A percentile compares a stretch with the other conserved stretches of the same genome.
Conservation (phyloP, 2,329 filamentous ascomycete species). For the Penicillium sp. region DNA sequence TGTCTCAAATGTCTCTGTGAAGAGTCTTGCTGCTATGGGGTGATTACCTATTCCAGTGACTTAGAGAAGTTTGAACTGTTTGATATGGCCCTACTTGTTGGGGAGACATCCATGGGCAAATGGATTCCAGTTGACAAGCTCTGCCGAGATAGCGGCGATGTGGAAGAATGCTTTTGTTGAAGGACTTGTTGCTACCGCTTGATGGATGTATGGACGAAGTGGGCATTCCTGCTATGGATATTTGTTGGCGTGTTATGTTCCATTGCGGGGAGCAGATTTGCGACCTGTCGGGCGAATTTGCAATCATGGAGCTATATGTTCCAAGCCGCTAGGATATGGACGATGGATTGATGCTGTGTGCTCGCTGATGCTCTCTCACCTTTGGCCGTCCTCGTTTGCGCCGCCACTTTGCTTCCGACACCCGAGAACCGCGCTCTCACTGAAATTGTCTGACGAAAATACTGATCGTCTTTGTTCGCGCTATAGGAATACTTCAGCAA, state of each 20-base stretch:
- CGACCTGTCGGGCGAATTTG: background rate
- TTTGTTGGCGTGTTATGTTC: constrained; percentile 8
- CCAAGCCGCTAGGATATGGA: background rate
- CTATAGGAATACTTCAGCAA: constrained; percentile 91
- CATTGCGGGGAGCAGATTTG: background rate
- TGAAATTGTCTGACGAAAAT: constrained; percentile 27
- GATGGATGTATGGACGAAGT: constrained; percentile 5
- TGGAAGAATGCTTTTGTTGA: constrained; percentile 6
- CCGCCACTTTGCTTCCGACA: constrained; percentile 21
- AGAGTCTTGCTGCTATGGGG: constrained; percentile 11
- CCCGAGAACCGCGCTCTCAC: constrained; percentile 18
- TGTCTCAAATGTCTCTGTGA: constrained; percentile 1
- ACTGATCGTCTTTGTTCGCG: constrained; percentile 42
- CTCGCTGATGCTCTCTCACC: constrained; percentile 48
- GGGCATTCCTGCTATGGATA: background rate
- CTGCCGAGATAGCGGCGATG: constrained; percentile 3
- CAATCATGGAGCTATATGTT: background rate
- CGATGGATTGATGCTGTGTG: constrained; percentile 45
- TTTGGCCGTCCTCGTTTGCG: constrained; percentile 21
- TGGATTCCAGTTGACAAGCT: background rate
- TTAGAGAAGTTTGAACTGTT: background rate
- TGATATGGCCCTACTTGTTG: background rate
- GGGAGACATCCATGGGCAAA: background rate
- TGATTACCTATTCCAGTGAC: constrained; percentile 15
- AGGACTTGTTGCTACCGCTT: constrained; percentile 10